Percentiles rank a stretch among this genome's conserved stretches.
Conservation (phyloP, 2,329 filamentous ascomycete species). For the Microsporum canis region DNA sequence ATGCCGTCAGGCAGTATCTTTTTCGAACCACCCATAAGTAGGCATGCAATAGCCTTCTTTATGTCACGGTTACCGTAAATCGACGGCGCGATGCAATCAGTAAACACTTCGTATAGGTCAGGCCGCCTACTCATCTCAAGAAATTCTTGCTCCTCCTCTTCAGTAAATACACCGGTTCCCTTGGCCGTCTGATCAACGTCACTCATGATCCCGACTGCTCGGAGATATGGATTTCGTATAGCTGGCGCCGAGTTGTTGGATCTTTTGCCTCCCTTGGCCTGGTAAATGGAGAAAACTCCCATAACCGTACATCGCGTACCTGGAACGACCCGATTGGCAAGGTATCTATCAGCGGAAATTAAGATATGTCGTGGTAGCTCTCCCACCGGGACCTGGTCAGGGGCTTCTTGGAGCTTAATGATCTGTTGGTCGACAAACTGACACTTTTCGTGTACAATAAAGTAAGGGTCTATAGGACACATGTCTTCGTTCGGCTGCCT, state of each 20-base stretch:
- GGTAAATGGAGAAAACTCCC: constrained; percentile 97
- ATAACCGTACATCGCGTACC: constrained; percentile 90
- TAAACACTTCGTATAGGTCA: constrained; percentile 84
- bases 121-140: constrained; percentile 77
- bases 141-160: constrained; percentile 96
- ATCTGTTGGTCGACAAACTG: constrained; percentile 96
- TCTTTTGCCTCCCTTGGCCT: constrained; percentile 76
- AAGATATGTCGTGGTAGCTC: constrained; percentile 90
- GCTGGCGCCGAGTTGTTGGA: constrained; percentile 70
- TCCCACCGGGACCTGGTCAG: constrained; percentile 93
- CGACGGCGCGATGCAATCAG: constrained; percentile 86
- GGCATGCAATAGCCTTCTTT: constrained; percentile 91
- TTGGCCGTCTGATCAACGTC: constrained; percentile 84
- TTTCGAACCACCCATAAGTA: constrained; percentile 89
- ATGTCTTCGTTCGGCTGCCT: constrained; percentile 52
- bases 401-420: constrained; percentile 93
- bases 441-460: constrained; percentile 86
- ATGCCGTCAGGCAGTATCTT: constrained; percentile 97
- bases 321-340: constrained; percentile 90
- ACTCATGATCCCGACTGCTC: constrained; percentile 82
- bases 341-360: constrained; percentile 88
- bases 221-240: constrained; percentile 87
- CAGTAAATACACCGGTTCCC: constrained; percentile 70
- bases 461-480: constrained; percentile 91
- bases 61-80: constrained; percentile 96